Evolutionary conservation across 768 basidiomycete species (phyloP), one percentile per base, ranked within the genome.

Genomic region (Candolleomyces aberdarensis): DNA sequence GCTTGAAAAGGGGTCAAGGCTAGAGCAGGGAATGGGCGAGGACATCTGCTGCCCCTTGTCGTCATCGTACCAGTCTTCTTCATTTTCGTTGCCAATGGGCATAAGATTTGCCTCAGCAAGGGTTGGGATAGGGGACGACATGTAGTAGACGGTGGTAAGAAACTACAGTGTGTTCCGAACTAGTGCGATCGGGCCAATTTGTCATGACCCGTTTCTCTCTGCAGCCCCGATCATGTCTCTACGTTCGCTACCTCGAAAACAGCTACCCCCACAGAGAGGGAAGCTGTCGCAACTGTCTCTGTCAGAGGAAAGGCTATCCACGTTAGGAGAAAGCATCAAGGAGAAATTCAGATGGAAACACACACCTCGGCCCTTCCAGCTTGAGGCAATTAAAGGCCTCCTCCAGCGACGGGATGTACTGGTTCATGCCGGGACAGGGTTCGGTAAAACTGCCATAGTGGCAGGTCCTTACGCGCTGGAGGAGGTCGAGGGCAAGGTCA

Each of bases 371-470:
- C 20, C 31, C 0, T 75, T 74, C 56, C 78, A 78, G 51, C 9
- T 73, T 0, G 60, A 68, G 6, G 74, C 65, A 0, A 70, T 74
- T 1, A 54, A 62, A 11, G 71, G 68, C 0, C 77, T 77, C 53
- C 60, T 76, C 0, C 66, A 66, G 5, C 65, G 70, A 0, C 60
- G 64, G 2, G 75, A 78, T 63, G 69, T 69, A 1, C 59, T 78
- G 0, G 61, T 78, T 1, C 76, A 80, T 65, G 77, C 77, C 0
- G 72, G 72, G 0, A 75, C 73, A 0, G 78, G 76, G 0, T 58
- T 66, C 0, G 78, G 78, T 0, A 78, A 79, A 63, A 79, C 78
- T 0, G 66, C 67, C 0, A 65, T 79, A 26, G 77, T 72, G 2
- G 77, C 78, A 14, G 78, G 73, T 0, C 78, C 77, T 5, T 72